Conservation (phyloP, 176 grass and related monocot species). For the Oryza punctata region DNA sequence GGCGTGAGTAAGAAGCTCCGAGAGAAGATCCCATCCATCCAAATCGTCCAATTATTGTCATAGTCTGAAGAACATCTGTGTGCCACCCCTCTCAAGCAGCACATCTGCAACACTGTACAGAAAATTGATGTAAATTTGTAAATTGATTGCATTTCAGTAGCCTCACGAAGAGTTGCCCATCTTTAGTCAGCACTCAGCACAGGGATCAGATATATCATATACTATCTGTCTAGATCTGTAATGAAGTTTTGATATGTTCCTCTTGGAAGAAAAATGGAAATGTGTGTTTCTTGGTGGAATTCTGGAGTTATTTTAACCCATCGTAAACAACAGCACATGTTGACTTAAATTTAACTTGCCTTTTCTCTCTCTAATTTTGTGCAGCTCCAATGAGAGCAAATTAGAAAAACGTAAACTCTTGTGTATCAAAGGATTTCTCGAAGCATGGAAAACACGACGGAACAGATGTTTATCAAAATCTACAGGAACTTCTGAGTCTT, state of each 20-base stretch:
- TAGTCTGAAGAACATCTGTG: slow-evolving; percentile 9
- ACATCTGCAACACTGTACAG: background rate
- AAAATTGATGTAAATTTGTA: slow-evolving; percentile 29
- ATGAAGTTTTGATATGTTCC: slow-evolving; percentile 5
- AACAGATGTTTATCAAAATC: background rate
- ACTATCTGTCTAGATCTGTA: background rate
- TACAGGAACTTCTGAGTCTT: background rate
- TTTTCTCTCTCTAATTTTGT: background rate
- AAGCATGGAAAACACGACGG: background rate
- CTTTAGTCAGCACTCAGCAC: background rate
- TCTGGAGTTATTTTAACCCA: background rate
- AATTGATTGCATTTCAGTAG: background rate
- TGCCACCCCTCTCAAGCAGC: background rate
- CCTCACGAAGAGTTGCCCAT: slow-evolving; percentile 6
- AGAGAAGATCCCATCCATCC: slow-evolving; percentile 76
- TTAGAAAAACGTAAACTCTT: background rate
- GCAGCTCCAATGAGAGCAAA: background rate
- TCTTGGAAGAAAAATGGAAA: slow-evolving; percentile 10
- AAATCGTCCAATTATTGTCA: slow-evolving; percentile 61
- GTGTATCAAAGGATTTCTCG: background rate
- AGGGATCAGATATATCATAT: background rate
- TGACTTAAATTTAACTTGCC: background rate
- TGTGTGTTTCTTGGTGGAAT: background rate
- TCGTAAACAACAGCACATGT: background rate
- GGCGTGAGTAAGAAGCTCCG: slow-evolving; percentile 72